phyloP scores from a whole-genome alignment of 202 grass and related monocot species.

The Setaria viridis region DNA sequence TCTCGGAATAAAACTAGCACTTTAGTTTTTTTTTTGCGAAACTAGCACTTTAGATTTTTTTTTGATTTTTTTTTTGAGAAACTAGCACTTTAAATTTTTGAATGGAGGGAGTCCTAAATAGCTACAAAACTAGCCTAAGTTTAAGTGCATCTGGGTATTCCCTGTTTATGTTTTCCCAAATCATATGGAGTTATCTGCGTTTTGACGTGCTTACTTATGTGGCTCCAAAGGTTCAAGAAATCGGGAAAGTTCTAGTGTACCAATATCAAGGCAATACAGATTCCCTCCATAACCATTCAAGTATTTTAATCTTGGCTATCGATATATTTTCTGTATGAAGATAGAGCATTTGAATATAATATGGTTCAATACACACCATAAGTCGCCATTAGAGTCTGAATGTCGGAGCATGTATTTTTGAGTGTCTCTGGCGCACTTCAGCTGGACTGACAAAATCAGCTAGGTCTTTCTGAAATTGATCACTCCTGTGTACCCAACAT shows the following conservation, averaged over 20 bases:
- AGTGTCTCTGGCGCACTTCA: neutral
- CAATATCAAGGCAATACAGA: neutral
- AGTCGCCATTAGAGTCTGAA: neutral
- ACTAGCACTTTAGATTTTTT: too few species aligned
- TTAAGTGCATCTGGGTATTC: too few species aligned
- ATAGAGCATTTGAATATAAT: too few species aligned
- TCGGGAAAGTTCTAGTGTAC: neutral
- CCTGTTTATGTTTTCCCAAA: too few species aligned
- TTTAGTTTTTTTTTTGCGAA: too few species aligned
- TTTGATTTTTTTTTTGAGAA: too few species aligned
- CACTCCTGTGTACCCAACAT: neutral
- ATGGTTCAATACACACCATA: neutral
- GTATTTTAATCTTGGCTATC: neutral
- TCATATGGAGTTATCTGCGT: too few species aligned
- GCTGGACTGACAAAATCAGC: neutral
- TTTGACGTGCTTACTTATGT: neutral
- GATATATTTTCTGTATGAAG: neutral
- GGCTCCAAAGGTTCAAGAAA: neutral
- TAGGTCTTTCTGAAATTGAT: slow-evolving; percentile 14
- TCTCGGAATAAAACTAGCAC: neutral
- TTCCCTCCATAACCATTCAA: neutral
- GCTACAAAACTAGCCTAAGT: too few species aligned
- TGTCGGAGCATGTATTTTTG: neutral
- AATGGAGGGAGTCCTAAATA: too few species aligned
- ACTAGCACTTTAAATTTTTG: neutral